Base-by-base conservation (phyloP, 768 basidiomycete species). In the Kwoniella dejecticola region DNA sequence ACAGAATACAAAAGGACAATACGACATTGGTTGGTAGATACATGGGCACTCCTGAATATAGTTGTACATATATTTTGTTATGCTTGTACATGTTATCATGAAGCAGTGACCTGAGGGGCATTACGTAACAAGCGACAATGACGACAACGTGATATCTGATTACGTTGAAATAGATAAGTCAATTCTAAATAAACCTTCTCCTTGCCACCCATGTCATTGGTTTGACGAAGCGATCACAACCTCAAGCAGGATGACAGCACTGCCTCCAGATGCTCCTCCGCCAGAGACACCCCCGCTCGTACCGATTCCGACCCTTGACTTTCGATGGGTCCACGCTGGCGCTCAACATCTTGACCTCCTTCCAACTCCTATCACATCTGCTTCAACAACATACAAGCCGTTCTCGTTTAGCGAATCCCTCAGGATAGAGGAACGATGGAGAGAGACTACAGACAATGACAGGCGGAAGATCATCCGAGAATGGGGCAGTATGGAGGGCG, bases 261-360 rank as follows among this genome's bases (percentile, higher is more conserved):
- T 47, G 21, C 50, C 50, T 1, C 59, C 59, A 29, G 50, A 52
- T 17, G 59, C 50, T 11, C 50, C 50, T 19, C 50, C 59, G 23
- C 59, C 59, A 1, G 59, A 60, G 2, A 60, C 59, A 17, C 59
- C 59, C 4, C 59, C 59, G 4, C 49, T 71, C 11, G 57, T 76
- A 17, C 68, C 72, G 4, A 58, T 64, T 3, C 74, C 74, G 4
- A 21, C 40, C 8, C 63, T 72, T 11, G 71, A 72, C 41, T 24
- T 53, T 24, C 53, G 73, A 17, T 79, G 77, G 77, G 69, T 76
- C 17, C 77, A 79, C 56, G 74, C 72, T 13, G 77, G 77, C 1
- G 68, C 77, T 4, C 74, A 75, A 57, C 67, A 75, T 49, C 70
- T 79, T 30, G 69, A 72, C 60, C 69, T 79, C 3, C 70, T 71